Percentiles rank a stretch among this genome's conserved stretches.
phyloP scores from a whole-genome alignment of 2,329 filamentous ascomycete species.

The Fusarium hostae region DNA sequence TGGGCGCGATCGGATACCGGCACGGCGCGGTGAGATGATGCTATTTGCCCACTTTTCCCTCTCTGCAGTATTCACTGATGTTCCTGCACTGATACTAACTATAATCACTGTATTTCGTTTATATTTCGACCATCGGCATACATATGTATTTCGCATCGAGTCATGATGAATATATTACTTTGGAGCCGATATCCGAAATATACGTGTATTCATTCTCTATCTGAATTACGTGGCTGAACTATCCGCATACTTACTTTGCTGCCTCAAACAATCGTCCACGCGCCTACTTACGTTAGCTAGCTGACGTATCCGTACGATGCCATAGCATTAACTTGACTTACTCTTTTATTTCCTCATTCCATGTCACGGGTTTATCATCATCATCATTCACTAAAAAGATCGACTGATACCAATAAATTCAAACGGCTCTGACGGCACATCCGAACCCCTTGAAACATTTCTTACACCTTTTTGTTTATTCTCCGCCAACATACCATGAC shows the following conservation, averaged over 20 bases:
- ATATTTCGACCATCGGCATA: constrained; percentile 14
- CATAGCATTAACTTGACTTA: neutral
- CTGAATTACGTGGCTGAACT: constrained; percentile 7
- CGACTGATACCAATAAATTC: constrained; percentile 2
- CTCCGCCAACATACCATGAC: neutral
- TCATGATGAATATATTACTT: neutral
- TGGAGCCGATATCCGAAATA: constrained; percentile 26
- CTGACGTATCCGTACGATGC: constrained; percentile 22
- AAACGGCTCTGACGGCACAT: constrained; percentile 37
- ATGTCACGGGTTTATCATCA: neutral
- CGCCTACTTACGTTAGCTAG: neutral
- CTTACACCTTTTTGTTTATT: neutral
- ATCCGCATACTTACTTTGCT: neutral
- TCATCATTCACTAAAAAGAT: constrained; percentile 1
- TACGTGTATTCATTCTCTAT: neutral
- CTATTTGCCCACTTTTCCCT: constrained; percentile 39
- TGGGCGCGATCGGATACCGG: constrained; percentile 46
- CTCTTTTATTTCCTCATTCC: neutral
- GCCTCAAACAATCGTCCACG: neutral
- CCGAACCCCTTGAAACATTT: constrained; percentile 15
- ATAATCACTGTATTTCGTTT: neutral
- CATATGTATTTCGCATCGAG: constrained; percentile 28
- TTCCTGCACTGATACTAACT: neutral
- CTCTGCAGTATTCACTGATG: neutral
- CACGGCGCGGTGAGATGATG: constrained; percentile 47